Conservation (phyloP, 495 filamentous ascomycete genomes). For the Talaromyces trachyspermus region DNA sequence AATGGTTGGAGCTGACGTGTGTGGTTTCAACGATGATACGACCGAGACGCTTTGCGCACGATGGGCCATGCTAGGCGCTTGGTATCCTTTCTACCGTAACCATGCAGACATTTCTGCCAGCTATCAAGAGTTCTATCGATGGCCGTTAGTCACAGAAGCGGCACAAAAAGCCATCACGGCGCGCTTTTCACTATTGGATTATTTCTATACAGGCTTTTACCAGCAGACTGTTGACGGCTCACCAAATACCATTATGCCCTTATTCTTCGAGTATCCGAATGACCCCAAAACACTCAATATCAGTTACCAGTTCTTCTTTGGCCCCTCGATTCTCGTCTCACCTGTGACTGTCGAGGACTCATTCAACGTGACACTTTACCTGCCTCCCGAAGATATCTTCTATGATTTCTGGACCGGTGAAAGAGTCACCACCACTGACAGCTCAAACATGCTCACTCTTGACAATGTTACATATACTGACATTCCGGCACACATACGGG, state of each 20-base stretch:
- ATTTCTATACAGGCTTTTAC: conserved; percentile 66
- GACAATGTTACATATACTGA: conserved; percentile 60
- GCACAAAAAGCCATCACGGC: conserved; percentile 54
- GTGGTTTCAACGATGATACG: conserved; percentile 60
- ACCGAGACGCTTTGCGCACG: conserved; percentile 61
- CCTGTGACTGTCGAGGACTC: conserved; percentile 46
- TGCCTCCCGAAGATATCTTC: conserved; percentile 44
- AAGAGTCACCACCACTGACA: conserved; percentile 32
- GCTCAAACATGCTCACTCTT: conserved; percentile 49
- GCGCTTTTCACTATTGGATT: conserved; percentile 54
- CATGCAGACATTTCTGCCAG: conserved; percentile 58
- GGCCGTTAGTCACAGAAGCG: conserved; percentile 53
- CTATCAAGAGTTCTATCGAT: conserved; percentile 61
- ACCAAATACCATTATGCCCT: conserved; percentile 66
- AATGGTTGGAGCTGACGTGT: conserved; percentile 71
- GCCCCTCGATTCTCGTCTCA: conserved; percentile 52
- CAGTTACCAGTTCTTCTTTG: conserved; percentile 57
- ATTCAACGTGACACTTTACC: conserved; percentile 57
- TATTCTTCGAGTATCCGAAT: conserved; percentile 59
- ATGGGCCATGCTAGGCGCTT: conserved; percentile 70
- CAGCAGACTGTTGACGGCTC: conserved; percentile 50
- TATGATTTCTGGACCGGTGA: conserved; percentile 69
- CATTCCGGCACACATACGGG: conserved; percentile 60
- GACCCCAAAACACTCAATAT: conserved; percentile 3
- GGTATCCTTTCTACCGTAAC: conserved; percentile 67